Percentiles rank a stretch among this genome's conserved stretches.
Evolutionary conservation across 176 grass and related monocot species (phyloP).

Genomic region (Triticum urartu): DNA sequence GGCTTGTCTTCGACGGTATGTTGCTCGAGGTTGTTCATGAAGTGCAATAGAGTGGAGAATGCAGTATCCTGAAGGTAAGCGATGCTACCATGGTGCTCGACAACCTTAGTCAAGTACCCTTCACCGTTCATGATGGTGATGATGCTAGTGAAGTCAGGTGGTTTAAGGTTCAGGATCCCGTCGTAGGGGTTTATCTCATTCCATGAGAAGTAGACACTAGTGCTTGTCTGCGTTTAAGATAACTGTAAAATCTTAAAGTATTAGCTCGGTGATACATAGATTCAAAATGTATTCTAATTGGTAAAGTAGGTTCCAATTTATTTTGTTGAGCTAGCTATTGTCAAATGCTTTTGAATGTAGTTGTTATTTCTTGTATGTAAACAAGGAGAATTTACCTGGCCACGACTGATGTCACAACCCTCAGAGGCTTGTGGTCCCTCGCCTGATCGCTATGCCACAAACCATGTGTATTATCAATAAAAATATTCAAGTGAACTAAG

Average conservation of each 20-base stretch:
- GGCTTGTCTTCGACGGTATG: not conserved
- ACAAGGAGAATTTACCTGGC: constrained; percentile 47
- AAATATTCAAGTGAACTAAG: not conserved
- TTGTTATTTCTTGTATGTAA: constrained; percentile 1
- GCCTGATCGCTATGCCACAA: constrained; percentile 30
- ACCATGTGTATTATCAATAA: not conserved
- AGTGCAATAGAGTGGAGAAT: constrained; percentile 39
- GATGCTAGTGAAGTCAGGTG: constrained; percentile 10
- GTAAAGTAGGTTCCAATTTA: not conserved
- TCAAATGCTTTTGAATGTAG: not conserved
- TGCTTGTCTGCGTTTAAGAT: constrained; percentile 31
- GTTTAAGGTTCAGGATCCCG: not conserved
- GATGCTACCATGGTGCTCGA: not conserved
- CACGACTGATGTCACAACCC: constrained; percentile 27
- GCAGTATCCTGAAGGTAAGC: constrained; percentile 31
- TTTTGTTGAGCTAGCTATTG: not conserved
- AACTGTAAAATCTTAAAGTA: constrained; percentile 25
- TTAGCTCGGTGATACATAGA: not conserved
- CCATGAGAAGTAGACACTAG: constrained; percentile 30
- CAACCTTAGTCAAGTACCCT: constrained; percentile 16
- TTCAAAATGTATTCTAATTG: not conserved
- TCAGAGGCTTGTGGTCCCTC: constrained; percentile 30
- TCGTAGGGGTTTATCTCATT: not conserved
- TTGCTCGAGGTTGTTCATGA: constrained; percentile 35
- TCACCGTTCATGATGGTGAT: constrained; percentile 14